Base-by-base conservation (phyloP, 225 moss, liverwort and hornwort genomes). In the Antitrichia curtipendula region DNA sequence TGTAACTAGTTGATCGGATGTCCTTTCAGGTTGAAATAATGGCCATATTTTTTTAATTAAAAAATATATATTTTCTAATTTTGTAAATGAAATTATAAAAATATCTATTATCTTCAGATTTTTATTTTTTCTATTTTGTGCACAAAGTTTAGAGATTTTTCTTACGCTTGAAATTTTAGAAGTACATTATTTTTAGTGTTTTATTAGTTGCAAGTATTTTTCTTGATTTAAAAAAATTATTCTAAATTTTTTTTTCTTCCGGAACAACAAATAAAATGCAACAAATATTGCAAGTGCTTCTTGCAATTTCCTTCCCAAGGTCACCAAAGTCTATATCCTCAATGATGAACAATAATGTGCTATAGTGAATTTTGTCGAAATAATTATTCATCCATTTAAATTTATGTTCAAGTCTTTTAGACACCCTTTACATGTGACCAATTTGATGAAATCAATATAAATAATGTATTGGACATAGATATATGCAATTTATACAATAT, bases 21-120 rank as follows among this genome's bases (percentile, higher is more conserved):
- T 6, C 7, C 9, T 2, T 18, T 47, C 18, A 7, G 29, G 0
- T 73, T 19, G 5, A 18, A 72, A 29, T 29, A 29, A 10, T 47
- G 1, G 0, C 1, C 2, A 0, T 45, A 16, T 45, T 29, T 29
- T 28, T 18, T 45, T 7, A 2, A 47, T 6, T 0, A 3, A n/a
- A n/a, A n/a, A n/a, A n/a, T n/a, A n/a, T n/a, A n/a, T n/a, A n/a
- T n/a, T 28, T 28, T 10, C 1, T 1, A 16, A 18, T 47, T 10
- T 29, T 2, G 17, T 18, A 14, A 10, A 29, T 72, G 2, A 47
- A 29, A 45, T 10, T 1, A 47, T n/a, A 0, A 19, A 45, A 73
- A 47, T 10, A 31, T 19, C 31, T 11, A 18, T 29, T 47, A 45
- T 18, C 1, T 70, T 11, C 0, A 18, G 29, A 29, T 2, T 5